phyloP scores from a whole-genome alignment of 2,329 filamentous ascomycete species.

The Albifimbria verrucaria region DNA sequence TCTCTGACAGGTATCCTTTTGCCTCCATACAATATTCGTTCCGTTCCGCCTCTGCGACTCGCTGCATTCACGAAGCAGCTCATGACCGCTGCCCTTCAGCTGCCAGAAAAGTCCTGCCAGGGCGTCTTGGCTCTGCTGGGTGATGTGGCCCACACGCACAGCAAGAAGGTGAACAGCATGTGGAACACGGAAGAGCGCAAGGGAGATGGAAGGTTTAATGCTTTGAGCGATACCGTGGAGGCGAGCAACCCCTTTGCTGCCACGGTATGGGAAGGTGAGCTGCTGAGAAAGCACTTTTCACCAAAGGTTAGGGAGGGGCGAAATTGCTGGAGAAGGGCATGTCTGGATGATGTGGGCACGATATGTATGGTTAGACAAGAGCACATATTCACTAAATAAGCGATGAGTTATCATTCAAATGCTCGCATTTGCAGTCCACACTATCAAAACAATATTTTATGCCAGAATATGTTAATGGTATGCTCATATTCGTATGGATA shows the following conservation, averaged over 20 bases:
- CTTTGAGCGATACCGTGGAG: slow-evolving; percentile 71
- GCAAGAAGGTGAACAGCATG: slow-evolving; percentile 75
- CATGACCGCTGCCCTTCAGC: slow-evolving; percentile 74
- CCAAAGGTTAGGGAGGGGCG: slow-evolving; percentile 78
- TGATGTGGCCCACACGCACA: slow-evolving; percentile 77
- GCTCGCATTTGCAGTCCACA: too few relatives aligned
- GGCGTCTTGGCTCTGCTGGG: slow-evolving; percentile 76
- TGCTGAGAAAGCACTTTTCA: slow-evolving; percentile 81
- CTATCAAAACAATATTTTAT: too few relatives aligned
- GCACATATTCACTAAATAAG: background rate
- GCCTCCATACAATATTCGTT: slow-evolving; percentile 68
- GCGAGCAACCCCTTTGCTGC: slow-evolving; percentile 86
- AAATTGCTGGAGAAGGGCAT: slow-evolving; percentile 67
- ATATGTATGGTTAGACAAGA: background rate
- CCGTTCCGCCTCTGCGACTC: slow-evolving; percentile 78
- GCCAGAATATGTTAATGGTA: too few relatives aligned
- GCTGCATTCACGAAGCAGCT: slow-evolving; percentile 93
- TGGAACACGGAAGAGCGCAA: slow-evolving; percentile 95
- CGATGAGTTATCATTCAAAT: too few relatives aligned
- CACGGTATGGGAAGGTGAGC: slow-evolving; percentile 90
- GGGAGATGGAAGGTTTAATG: slow-evolving; percentile 83
- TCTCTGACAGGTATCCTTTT: slow-evolving; percentile 80
- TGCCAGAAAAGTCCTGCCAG: slow-evolving; percentile 85
- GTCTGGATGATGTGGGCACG: slow-evolving; percentile 17
- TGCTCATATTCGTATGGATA: too few relatives aligned